Conservation (phyloP, 352 stramenopile species). For the Phytophthora niederhauseri region DNA sequence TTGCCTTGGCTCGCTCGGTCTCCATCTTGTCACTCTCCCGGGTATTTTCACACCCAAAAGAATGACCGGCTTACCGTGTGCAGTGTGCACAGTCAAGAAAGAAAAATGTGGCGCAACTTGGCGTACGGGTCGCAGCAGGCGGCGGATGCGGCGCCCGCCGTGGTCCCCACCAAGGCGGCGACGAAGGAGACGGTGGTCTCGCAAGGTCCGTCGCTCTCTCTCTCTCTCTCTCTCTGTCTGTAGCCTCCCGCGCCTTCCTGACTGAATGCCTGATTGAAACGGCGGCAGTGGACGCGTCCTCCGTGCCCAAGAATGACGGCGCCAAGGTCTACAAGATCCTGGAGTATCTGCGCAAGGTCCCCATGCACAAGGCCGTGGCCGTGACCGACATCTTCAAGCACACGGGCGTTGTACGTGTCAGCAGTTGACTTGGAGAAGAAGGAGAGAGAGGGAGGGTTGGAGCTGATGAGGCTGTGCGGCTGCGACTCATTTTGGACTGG, state of each 20-base stretch:
- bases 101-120: slow-evolving; percentile 73
- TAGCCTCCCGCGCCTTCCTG: neutral
- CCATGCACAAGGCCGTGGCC: slow-evolving; percentile 77
- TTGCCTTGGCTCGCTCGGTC: slow-evolving; percentile 22
- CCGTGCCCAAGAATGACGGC: slow-evolving; percentile 85
- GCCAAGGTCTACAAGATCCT: slow-evolving; percentile 90
- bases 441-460: neutral
- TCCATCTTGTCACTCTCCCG: slow-evolving; percentile 24
- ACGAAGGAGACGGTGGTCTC: slow-evolving; percentile 67
- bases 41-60: neutral
- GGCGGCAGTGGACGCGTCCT: slow-evolving; percentile 70
- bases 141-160: slow-evolving; percentile 66
- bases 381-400: slow-evolving; percentile 81
- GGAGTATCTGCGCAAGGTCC: slow-evolving; percentile 82
- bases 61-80: no score
- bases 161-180: slow-evolving; percentile 56
- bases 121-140: slow-evolving; percentile 81
- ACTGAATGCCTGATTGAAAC: neutral
- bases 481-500: slow-evolving; percentile 1
- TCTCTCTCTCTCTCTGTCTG: neutral
- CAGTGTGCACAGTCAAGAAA: neutral
- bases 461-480: neutral
- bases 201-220: slow-evolving; percentile 44
- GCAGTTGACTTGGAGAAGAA: neutral
- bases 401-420: slow-evolving; percentile 75